These are phyloP conservation scores for Verticillium nubilum DNA, from an alignment of 2,329 filamentous ascomycete genomes.

Conservation along the genomic window DNA sequence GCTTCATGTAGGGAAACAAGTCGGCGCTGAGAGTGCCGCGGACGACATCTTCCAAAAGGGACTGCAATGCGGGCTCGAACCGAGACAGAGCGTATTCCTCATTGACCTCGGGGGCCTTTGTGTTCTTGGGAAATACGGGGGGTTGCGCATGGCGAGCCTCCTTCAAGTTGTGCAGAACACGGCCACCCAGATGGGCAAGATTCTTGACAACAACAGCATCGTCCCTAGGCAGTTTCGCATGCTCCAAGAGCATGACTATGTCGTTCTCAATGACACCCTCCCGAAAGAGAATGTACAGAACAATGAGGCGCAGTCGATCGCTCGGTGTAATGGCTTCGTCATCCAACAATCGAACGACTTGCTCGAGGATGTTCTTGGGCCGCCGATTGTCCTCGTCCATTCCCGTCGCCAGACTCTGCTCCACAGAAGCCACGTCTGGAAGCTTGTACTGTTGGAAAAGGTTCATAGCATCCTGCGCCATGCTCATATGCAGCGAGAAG, in stretches of 20 bases:
- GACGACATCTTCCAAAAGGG: constrained; percentile 72
- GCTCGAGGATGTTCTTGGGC: constrained; percentile 81
- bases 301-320: constrained; percentile 79
- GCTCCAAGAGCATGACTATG: constrained; percentile 75
- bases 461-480: constrained; percentile 97
- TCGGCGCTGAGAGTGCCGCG: constrained; percentile 61
- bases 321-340: constrained; percentile 66
- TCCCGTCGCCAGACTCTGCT: constrained; percentile 88
- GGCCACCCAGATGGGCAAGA: constrained; percentile 75
- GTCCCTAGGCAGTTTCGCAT: constrained; percentile 70
- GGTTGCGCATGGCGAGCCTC: constrained; percentile 62
- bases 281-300: constrained; percentile 80
- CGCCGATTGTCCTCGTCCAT: constrained; percentile 89
- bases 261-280: constrained; percentile 82
- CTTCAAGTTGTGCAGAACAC: constrained; percentile 60
- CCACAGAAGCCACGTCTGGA: constrained; percentile 77
- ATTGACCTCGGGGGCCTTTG: constrained; percentile 44
- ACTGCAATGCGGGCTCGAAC: constrained; percentile 75
- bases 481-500: constrained; percentile 89
- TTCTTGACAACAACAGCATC: constrained; percentile 72
- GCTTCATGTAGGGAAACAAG: constrained; percentile 68
- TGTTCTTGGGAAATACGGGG: constrained; percentile 68
- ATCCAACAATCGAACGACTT: constrained; percentile 82
- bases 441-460: constrained; percentile 82
- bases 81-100: constrained; percentile 85